These are phyloP conservation scores for Artemisia annua DNA, from an alignment of 129 eudicot genomes.

Conservation along the genomic window DNA sequence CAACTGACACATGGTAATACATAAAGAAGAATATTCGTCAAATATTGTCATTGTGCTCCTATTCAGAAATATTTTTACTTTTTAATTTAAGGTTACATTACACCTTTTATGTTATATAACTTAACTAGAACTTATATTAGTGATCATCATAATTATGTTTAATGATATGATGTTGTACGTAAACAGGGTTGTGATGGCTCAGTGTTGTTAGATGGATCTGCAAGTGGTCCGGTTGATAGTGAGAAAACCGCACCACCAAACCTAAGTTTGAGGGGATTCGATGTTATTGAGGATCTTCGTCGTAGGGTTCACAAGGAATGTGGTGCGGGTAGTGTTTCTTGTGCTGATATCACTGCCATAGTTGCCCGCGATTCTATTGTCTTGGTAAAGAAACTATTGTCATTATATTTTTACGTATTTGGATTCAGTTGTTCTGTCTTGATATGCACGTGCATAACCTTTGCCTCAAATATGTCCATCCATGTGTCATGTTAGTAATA, in stretches of 20 bases:
- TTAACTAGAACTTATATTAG: neutral
- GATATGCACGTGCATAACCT: too few relatives aligned
- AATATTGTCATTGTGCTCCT: neutral
- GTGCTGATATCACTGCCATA: slow-evolving; percentile 66
- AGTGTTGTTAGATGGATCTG: slow-evolving; percentile 64
- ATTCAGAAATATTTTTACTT: neutral
- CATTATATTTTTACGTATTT: too few relatives aligned
- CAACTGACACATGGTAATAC: neutral
- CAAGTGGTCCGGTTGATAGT: slow-evolving; percentile 57
- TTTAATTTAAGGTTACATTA: too few relatives aligned
- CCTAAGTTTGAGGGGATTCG: slow-evolving; percentile 53
- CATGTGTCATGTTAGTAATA: too few relatives aligned
- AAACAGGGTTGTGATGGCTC: slow-evolving; percentile 77
- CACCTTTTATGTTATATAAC: neutral
- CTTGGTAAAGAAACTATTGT: slow-evolving; percentile 39
- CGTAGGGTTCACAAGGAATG: slow-evolving; percentile 44
- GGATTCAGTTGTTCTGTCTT: too few relatives aligned
- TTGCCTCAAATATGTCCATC: too few relatives aligned
- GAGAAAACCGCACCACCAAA: slow-evolving; percentile 63
- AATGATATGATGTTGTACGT: neutral
- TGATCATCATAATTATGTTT: neutral
- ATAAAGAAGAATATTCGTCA: too few relatives aligned
- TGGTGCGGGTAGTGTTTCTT: slow-evolving; percentile 51
- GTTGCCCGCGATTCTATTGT: slow-evolving; percentile 66
- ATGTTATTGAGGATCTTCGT: slow-evolving; percentile 58